Percentiles rank a stretch among this genome's conserved stretches.
phyloP scores from a whole-genome alignment of 2,329 filamentous ascomycete genomes.

The Xylaria sp. region DNA sequence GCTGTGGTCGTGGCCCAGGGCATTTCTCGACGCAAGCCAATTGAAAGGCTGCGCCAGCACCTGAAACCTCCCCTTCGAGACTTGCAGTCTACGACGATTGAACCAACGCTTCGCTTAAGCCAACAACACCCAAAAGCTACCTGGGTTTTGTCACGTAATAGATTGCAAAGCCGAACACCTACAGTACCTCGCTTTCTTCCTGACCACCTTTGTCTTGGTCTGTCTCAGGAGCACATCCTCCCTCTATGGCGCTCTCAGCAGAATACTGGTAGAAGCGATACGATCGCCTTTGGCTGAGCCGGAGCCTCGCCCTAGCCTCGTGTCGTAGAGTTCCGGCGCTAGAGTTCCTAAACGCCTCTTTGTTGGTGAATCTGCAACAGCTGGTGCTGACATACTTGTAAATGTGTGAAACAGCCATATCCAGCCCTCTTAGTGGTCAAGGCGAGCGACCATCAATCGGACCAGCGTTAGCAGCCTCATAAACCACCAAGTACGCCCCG shows the following conservation, averaged over 20 bases:
- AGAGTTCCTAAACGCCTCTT: not conserved
- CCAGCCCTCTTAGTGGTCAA: not conserved
- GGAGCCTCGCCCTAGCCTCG: not conserved
- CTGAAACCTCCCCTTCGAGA: too few relatives aligned
- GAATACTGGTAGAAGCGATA: not conserved
- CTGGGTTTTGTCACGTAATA: too few relatives aligned
- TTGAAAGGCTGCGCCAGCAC: too few relatives aligned
- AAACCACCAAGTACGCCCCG: not conserved
- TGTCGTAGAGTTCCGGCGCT: conserved; percentile 16
- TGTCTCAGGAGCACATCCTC: too few relatives aligned
- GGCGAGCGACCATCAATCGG: not conserved
- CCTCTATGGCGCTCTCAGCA: not conserved
- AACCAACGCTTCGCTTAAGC: too few relatives aligned
- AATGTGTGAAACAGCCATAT: conserved; percentile 1
- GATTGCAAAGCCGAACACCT: not conserved
- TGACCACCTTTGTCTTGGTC: not conserved
- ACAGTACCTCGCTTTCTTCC: too few relatives aligned
- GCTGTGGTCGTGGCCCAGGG: too few relatives aligned
- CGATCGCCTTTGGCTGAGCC: not conserved
- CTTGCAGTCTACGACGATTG: too few relatives aligned
- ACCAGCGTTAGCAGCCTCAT: conserved; percentile 3
- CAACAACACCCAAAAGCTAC: too few relatives aligned
- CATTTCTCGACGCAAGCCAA: too few relatives aligned
- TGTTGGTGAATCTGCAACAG: not conserved
- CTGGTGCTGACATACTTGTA: conserved; percentile 2